Evolutionary conservation across 1,139 yeast genomes (phyloP).

Genomic region (Blastobotrys niveus): DNA sequence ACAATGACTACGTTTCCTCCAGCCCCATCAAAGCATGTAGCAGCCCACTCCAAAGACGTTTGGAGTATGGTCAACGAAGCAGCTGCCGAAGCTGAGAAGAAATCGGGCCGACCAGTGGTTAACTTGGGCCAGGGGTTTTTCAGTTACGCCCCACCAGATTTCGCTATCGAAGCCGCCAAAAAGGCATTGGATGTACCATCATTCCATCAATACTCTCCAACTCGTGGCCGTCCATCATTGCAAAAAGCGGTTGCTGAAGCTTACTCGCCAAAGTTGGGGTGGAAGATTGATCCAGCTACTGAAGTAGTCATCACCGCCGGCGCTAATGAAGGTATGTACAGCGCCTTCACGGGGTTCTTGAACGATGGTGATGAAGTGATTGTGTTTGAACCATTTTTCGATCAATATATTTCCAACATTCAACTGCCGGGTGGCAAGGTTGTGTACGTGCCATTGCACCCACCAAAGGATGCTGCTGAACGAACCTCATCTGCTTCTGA

Average conservation of each 20-base stretch:
- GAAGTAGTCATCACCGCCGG: constrained; percentile 87
- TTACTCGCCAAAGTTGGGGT: constrained; percentile 61
- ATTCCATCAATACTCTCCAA: constrained; percentile 86
- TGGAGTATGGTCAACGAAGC: constrained; percentile 95
- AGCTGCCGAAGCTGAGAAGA: constrained; percentile 73
- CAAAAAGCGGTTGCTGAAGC: constrained; percentile 62
- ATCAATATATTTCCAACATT: constrained; percentile 90
- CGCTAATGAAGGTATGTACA: constrained; percentile 90
- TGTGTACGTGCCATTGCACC: constrained; percentile 75
- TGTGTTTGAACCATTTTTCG: constrained; percentile 97
- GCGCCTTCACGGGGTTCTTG: constrained; percentile 78
- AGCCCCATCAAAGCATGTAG: constrained; percentile 24
- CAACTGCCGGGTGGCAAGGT: constrained; percentile 91
- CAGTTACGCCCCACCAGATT: constrained; percentile 88
- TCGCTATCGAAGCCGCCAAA: constrained; percentile 79
- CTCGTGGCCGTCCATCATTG: constrained; percentile 78
- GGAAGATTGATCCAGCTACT: constrained; percentile 50
- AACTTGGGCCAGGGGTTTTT: constrained; percentile 97
- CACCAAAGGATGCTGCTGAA: constrained; percentile 67
- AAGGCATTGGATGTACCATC: constrained; percentile 65
- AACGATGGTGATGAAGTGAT: constrained; percentile 90
- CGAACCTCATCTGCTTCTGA: constrained; percentile 71
- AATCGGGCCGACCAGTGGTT: constrained; percentile 64
- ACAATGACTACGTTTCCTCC: constrained; percentile 16
- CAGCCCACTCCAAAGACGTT: constrained; percentile 55